Evolutionary conservation across 768 basidiomycete species (phyloP).

Genomic region (Ramaria sp.): DNA sequence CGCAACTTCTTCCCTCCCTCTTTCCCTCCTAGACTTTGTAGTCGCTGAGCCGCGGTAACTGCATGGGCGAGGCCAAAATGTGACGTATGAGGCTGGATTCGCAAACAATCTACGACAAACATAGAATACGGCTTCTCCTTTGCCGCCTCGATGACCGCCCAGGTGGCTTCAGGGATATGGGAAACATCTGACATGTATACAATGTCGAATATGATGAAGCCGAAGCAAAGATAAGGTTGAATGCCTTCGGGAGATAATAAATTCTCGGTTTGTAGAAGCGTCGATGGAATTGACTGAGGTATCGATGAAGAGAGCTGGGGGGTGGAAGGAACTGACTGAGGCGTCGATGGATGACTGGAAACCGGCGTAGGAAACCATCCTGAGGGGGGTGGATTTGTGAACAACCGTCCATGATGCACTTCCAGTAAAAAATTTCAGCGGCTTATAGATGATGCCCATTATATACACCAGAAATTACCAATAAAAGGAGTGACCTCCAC

Average conservation of each 20-base stretch:
- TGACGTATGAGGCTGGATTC: constrained; percentile 54
- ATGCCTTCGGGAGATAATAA: constrained; percentile 17
- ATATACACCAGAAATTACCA: constrained; percentile 29
- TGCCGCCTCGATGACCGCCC: constrained; percentile 34
- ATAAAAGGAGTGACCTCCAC: constrained; percentile 54
- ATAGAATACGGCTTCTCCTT: constrained; percentile 31
- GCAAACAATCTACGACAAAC: constrained; percentile 69
- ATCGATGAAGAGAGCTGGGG: constrained; percentile 19
- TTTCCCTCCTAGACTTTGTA: constrained; percentile 41
- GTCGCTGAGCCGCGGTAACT: constrained; percentile 36
- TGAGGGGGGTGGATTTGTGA: constrained; percentile 29
- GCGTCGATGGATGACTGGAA: constrained; percentile 26
- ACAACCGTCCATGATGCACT: constrained; percentile 72
- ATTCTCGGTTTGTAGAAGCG: constrained; percentile 12
- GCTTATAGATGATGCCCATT: background rate
- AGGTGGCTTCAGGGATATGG: constrained; percentile 62
- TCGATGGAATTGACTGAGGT: constrained; percentile 21
- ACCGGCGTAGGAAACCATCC: constrained; percentile 30
- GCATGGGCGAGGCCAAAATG: constrained; percentile 70
- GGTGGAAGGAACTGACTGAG: constrained; percentile 19
- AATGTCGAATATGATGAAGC: constrained; percentile 59
- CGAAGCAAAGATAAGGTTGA: constrained; percentile 55
- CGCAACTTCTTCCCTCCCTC: constrained; percentile 29
- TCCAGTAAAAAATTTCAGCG: constrained; percentile 6
- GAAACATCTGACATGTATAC: constrained; percentile 81